Conservation (phyloP, 1,139 yeast genomes). For the Ogataea hybrid region DNA sequence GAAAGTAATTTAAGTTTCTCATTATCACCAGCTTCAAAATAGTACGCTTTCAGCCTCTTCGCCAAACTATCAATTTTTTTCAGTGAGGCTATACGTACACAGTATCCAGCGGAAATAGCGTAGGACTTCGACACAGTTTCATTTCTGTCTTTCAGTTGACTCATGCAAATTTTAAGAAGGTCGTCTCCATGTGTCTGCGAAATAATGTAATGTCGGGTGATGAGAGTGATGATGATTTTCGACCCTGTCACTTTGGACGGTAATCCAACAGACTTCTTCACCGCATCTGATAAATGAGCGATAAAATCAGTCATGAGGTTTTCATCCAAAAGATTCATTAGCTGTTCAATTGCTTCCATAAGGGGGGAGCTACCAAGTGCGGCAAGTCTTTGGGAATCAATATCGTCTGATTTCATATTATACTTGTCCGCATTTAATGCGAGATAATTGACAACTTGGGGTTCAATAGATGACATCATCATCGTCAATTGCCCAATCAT, state of each 20-base stretch:
- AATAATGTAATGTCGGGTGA: constrained; percentile 54
- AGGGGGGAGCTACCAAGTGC: constrained; percentile 80
- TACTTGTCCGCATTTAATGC: constrained; percentile 88
- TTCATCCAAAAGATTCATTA: constrained; percentile 59
- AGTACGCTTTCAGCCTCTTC: constrained; percentile 48
- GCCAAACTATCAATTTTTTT: constrained; percentile 57
- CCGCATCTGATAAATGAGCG: constrained; percentile 43
- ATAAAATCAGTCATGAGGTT: constrained; percentile 52
- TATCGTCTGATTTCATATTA: constrained; percentile 64
- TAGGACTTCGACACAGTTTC: constrained; percentile 71
- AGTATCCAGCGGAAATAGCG: constrained; percentile 79
- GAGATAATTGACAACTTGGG: constrained; percentile 83
- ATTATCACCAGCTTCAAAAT: constrained; percentile 50
- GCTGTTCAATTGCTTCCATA: constrained; percentile 80
- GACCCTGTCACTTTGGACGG: constrained; percentile 92
- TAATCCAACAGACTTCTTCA: constrained; percentile 75
- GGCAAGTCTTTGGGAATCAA: constrained; percentile 76
- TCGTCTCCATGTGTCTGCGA: constrained; percentile 61
- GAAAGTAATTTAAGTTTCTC: constrained; percentile 44
- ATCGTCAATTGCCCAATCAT: constrained; percentile 67
- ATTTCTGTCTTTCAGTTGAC: constrained; percentile 69
- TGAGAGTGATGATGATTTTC: constrained; percentile 65
- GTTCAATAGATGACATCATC: constrained; percentile 85
- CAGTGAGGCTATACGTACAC: constrained; percentile 62
- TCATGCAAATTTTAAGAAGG: constrained; percentile 53